Evolutionary conservation across 352 stramenopile species (phyloP), one percentile per base, ranked within the genome.

Genomic region (Globisporangium heterothallicum): DNA sequence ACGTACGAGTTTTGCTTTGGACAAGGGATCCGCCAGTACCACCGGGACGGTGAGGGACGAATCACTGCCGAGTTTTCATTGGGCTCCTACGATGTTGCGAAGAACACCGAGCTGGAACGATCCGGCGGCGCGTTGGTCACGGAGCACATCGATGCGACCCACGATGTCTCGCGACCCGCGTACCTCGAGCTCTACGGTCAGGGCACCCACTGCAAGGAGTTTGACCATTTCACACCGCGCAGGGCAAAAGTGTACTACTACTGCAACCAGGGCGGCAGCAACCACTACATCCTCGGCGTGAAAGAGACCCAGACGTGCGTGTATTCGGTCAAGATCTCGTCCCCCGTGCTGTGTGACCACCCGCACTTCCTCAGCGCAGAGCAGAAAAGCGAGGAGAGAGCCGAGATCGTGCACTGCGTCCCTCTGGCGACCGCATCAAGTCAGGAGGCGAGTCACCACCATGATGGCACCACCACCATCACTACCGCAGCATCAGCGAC

Each of bases 1-100:
- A 88, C 83, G 8, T 91, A 91, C 56, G 79, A 93, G 58, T 83
- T 90, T 47, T 93, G 83, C 55, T 84, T 93, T 47, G 80, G 78
- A 26, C 61, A 70, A 6, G 68, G 69, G 26, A 63, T 90, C 22
- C 74, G 79, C 26, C 83, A 93, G 58, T 93, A 88, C 50, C 83
- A 91, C 27, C 76, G 76, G 34, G 70, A 93, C 47, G 56, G 53
- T 22, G 78, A 89, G 32, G 79, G 79, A 30, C 68, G 69, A 2
- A 68, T 88, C 40, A 81, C 74, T 16, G 64, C 67, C 29, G 78
- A 93, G 48, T 93, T 86, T 38, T 84, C 72, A 4, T 60, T 93
- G 8, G 83, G 83, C 19, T 56, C 27, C 18, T 88, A 77, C 44
- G 70, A 85, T 55, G n/a, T 42, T 0, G 53, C 56, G 6, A 63